phyloP scores from a whole-genome alignment of 192 early-diverging fungal species.

The Backusella parvicylindrica region DNA sequence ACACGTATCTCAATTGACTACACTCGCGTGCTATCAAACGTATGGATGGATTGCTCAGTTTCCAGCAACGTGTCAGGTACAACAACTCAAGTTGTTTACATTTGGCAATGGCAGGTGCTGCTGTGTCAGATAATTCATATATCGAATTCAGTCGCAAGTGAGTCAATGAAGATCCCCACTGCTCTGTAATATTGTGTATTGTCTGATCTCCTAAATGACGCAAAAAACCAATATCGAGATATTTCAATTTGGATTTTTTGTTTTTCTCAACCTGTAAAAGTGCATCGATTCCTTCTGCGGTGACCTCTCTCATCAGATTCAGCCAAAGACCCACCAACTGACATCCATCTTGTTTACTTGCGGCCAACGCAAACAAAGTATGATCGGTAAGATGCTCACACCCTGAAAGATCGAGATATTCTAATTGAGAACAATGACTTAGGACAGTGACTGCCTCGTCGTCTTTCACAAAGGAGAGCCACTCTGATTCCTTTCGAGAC shows the following conservation, averaged over 20 bases:
- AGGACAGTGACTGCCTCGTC: constrained; percentile 1
- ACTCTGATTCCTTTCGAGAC: constrained; percentile 15
- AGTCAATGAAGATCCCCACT: constrained; percentile 9
- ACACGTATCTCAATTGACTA: constrained; percentile 3
- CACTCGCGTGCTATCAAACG: background rate
- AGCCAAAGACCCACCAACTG: constrained; percentile 6
- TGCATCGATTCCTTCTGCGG: background rate
- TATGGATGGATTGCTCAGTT: background rate
- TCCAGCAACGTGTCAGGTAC: constrained; percentile 15
- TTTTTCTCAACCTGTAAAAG: background rate
- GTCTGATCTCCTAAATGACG: background rate
- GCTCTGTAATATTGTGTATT: background rate
- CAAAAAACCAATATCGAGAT: constrained; percentile 14
- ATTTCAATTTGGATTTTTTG: background rate
- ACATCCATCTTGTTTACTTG: background rate
- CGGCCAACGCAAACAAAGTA: background rate
- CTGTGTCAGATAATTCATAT: background rate
- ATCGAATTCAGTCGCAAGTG: constrained; percentile 18
- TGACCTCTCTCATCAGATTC: background rate
- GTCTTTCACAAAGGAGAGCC: constrained; percentile 9
- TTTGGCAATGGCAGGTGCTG: background rate
- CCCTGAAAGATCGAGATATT: constrained; percentile 8
- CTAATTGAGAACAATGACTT: background rate
- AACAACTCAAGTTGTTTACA: constrained; percentile 9
- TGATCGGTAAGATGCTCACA: constrained; percentile 3